Evolutionary conservation across 495 filamentous ascomycete genomes (phyloP).

Genomic region (Trypethelium eluteriae): DNA sequence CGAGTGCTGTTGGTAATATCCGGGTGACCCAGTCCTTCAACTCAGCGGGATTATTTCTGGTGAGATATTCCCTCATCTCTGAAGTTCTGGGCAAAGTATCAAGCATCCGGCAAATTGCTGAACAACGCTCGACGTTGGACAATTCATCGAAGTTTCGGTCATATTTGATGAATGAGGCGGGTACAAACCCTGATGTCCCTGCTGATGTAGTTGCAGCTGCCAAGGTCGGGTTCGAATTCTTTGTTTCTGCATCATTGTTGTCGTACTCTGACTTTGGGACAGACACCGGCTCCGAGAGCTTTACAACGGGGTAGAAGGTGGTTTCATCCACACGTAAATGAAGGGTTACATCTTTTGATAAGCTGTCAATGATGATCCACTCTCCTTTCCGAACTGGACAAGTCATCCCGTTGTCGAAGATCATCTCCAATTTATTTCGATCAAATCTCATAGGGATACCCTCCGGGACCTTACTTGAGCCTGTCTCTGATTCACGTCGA

Average conservation of each 20-base stretch:
- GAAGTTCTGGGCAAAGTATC: constrained; percentile 59
- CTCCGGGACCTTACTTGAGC: no score
- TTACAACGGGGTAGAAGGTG: constrained; percentile 30
- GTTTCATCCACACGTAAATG: constrained; percentile 43
- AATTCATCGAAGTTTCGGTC: constrained; percentile 52
- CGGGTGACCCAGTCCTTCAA: constrained; percentile 55
- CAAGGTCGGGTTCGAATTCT: not conserved
- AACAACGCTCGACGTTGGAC: constrained; percentile 40
- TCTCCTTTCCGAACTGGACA: constrained; percentile 44
- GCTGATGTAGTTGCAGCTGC: constrained; percentile 14
- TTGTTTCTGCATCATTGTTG: not conserved
- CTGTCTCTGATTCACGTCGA: no score
- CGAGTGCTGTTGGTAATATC: constrained; percentile 59
- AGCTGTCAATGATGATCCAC: constrained; percentile 48
- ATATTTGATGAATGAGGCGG: constrained; percentile 40
- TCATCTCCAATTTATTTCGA: constrained; percentile 38
- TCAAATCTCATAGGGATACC: constrained; percentile 29
- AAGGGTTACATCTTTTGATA: constrained; percentile 20
- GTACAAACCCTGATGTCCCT: constrained; percentile 20
- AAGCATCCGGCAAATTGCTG: constrained; percentile 52
- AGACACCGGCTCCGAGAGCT: constrained; percentile 25
- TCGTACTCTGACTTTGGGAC: not conserved
- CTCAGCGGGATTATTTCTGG: constrained; percentile 33
- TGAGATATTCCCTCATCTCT: constrained; percentile 56
- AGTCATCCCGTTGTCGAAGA: constrained; percentile 23